Base-by-base conservation (phyloP, 106 monocot genomes). In the Chionographis japonica region DNA sequence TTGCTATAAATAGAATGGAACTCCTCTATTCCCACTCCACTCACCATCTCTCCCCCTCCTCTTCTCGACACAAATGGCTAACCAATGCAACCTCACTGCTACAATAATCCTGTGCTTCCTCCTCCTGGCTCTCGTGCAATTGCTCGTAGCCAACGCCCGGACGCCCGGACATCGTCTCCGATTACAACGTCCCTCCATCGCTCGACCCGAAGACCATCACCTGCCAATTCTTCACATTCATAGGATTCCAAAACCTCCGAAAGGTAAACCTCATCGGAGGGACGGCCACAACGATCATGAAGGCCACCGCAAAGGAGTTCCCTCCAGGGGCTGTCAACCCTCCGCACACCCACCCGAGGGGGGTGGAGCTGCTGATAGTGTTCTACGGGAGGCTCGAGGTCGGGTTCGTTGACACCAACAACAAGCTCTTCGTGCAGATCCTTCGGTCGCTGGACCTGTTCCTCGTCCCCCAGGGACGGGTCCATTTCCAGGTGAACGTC, bases 401-500 rank as follows among this genome's bases (percentile, higher is more conserved):
- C n/a, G n/a, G n/a, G n/a, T n/a, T n/a, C n/a, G n/a, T n/a, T n/a
- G n/a, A n/a, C n/a, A n/a, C n/a, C n/a, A n/a, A n/a, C n/a, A n/a
- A n/a, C n/a, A n/a, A n/a, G n/a, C n/a, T n/a, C n/a, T n/a, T n/a
- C n/a, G n/a, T n/a, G n/a, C n/a, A n/a, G n/a, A n/a, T n/a, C n/a
- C n/a, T n/a, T n/a, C n/a, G n/a, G n/a, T n/a, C n/a, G n/a, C n/a
- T 8, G 3, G 62, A 62, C 18, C 3, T 41, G 62, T 62, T 62
- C 15, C 1, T 62, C 4, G 39, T 62, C n/a, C 62, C 62, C 15
- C 39, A 62, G 40, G 62, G 62, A 14, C 3, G 14, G 12, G 40
- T 41, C 10, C 62, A 62, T 18, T 62, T 40, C 62, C 62, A 62
- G n/a, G 6, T 62, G 12, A 62, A 62, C 40, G 9, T 27, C 12